Conservation (phyloP, 805 yeast species). For the Blastobotrys robertii region DNA sequence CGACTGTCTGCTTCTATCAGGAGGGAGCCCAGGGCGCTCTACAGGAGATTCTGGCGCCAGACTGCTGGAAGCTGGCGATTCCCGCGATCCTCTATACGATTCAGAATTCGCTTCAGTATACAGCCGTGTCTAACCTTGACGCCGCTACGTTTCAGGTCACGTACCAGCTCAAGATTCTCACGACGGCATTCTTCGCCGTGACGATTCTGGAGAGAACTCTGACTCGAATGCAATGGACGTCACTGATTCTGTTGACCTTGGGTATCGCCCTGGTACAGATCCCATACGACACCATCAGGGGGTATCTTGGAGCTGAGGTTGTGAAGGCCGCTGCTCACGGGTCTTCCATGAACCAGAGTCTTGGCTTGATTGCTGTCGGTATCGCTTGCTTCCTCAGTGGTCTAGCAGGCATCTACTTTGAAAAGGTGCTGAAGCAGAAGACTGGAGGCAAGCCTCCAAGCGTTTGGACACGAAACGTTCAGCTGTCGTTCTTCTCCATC, state of each 20-base stretch:
- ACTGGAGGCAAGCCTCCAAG: constrained; percentile 26
- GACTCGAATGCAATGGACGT: constrained; percentile 28
- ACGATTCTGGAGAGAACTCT: constrained; percentile 28
- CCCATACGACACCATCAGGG: constrained; percentile 21
- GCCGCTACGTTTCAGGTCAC: constrained; percentile 37
- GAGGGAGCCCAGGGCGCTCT: constrained; percentile 20
- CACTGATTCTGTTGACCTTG: constrained; percentile 28
- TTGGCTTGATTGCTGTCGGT: constrained; percentile 30
- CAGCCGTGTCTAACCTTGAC: constrained; percentile 33
- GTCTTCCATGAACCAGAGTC: constrained; percentile 17
- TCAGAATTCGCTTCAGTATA: constrained; percentile 32
- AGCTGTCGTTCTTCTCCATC: constrained; percentile 31
- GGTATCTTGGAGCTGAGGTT: constrained; percentile 6
- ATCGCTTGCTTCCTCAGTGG: constrained; percentile 32
- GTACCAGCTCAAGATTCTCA: constrained; percentile 34
- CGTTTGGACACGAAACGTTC: constrained; percentile 34
- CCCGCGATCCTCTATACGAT: constrained; percentile 34
- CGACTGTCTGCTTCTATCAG: constrained; percentile 18
- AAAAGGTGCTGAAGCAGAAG: constrained; percentile 28
- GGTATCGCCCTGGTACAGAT: constrained; percentile 34
- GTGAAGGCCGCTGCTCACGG: constrained; percentile 5
- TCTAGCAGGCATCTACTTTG: constrained; percentile 36
- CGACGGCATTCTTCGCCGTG: constrained; percentile 35
- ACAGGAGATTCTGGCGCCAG: constrained; percentile 27
- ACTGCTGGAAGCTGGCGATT: constrained; percentile 32